Conservation (phyloP, 2,329 filamentous ascomycete species). For the Fusarium coffeatum region DNA sequence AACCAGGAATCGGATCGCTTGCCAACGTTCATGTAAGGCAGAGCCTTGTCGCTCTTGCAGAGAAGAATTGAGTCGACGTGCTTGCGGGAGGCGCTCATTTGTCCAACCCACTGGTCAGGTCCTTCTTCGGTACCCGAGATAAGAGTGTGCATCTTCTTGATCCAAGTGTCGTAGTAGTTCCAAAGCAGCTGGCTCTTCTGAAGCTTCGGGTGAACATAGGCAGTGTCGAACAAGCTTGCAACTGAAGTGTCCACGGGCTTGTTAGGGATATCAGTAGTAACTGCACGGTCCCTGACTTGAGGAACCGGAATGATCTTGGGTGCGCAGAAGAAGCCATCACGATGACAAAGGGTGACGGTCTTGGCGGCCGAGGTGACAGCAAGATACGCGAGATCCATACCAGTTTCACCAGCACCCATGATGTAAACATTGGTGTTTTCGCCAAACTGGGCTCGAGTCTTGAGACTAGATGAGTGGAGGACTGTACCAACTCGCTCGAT, state of each 20-base stretch:
- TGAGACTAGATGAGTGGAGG: constrained; percentile 59
- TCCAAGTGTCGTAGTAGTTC: constrained; percentile 60
- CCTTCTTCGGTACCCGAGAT: constrained; percentile 60
- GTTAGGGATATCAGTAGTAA: constrained; percentile 43
- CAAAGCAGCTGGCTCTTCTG: constrained; percentile 58
- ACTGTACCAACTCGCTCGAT: constrained; percentile 52
- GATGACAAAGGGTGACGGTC: constrained; percentile 58
- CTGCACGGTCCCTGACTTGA: constrained; percentile 6
- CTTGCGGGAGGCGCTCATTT: constrained; percentile 54
- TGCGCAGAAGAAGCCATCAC: constrained; percentile 59
- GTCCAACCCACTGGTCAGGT: constrained; percentile 61
- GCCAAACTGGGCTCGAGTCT: constrained; percentile 57
- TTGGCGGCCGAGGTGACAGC: constrained; percentile 57
- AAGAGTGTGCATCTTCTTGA: constrained; percentile 56
- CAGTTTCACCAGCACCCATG: constrained; percentile 60
- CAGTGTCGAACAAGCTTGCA: constrained; percentile 63
- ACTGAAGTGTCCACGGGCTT: constrained; percentile 61
- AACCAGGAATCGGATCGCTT: constrained; percentile 50
- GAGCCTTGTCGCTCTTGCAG: constrained; percentile 57
- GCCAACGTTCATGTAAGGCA: constrained; percentile 57
- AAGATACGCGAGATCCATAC: constrained; percentile 58
- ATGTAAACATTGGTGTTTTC: constrained; percentile 55
- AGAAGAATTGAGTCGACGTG: constrained; percentile 58
- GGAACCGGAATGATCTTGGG: constrained; percentile 54
- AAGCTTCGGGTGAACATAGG: constrained; percentile 61